Evolutionary conservation across 2,329 filamentous ascomycete genomes (phyloP).

Genomic region (Davidsoniella neocaledoniae): DNA sequence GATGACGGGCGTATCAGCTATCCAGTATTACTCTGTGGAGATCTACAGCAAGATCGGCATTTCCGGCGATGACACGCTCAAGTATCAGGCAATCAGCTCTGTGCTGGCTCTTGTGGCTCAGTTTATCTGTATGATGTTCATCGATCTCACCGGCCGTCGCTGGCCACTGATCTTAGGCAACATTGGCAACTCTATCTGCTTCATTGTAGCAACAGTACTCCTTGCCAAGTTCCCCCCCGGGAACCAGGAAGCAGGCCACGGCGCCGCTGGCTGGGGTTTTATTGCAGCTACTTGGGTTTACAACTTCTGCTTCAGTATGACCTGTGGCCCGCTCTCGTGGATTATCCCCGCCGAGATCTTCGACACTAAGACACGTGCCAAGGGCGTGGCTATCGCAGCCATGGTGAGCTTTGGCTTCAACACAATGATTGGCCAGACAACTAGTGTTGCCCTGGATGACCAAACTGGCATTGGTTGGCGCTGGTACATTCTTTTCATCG

Average conservation of each 20-base stretch:
- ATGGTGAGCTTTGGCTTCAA: constrained; percentile 63
- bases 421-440: constrained; percentile 53
- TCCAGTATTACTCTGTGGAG: constrained; percentile 55
- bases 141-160: constrained; percentile 55
- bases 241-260: constrained; percentile 8
- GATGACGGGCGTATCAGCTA: constrained; percentile 60
- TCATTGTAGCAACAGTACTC: constrained; percentile 47
- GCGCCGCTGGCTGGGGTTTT: constrained; percentile 51
- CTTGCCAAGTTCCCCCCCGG: constrained; percentile 38
- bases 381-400: constrained; percentile 58
- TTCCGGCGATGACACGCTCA: constrained; percentile 42
- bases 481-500: constrained; percentile 31
- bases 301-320: constrained; percentile 59
- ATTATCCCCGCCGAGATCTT: constrained; percentile 57
- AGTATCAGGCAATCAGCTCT: constrained; percentile 61
- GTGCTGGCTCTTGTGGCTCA: constrained; percentile 54
- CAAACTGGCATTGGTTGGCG: constrained; percentile 27
- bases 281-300: constrained; percentile 61
- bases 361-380: constrained; percentile 57
- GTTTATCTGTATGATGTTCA: constrained; percentile 48
- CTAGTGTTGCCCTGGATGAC: constrained; percentile 33
- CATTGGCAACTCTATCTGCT: constrained; percentile 51
- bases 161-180: constrained; percentile 59
- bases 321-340: constrained; percentile 48
- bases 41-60: constrained; percentile 60